Base-by-base conservation (phyloP, 2,329 filamentous ascomycete genomes). In the Alternaria consortialis region DNA sequence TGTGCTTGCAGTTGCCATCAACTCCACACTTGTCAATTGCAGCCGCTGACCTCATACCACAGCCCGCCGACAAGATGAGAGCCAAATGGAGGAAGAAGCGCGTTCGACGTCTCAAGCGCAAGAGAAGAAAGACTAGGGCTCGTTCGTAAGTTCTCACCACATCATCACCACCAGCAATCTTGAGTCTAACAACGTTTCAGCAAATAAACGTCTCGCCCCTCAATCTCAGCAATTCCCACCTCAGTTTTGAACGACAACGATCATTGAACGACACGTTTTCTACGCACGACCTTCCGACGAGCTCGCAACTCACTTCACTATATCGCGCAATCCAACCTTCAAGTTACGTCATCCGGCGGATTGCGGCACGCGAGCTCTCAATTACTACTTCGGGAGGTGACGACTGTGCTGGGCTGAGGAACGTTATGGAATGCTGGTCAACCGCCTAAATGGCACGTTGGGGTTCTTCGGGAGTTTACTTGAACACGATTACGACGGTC, bases 61-160 rank as follows among this genome's bases (percentile, higher is more conserved):
- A 75, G 68, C 68, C 71, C 74, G 75, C 78, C 76, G 77, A 81
- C 82, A 84, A 82, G 82, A 90, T 90, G 88, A 90, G 94, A 95
- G 94, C 93, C 82, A 98, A 98, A 89, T 98, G 95, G 95, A 95
- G 94, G 89, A 99, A 99, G 92, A 99, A 99, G 94, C 90, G 95
- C 84, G 94, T 97, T 86, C 89, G 95, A 80, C 91, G 95, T 85
- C 93, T 99, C 84, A 98, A 98, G 91, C 91, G 94, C 83, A 99
- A 99, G 94, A 93, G 95, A 87, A 96, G 95, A 93, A 99, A 99
- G 94, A 97, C 95, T 86, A 90, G 95, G 84, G 95, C 94, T 80
- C 87, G 95, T 87, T 94, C 90, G 95, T 98, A 88, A 88, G 93
- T 84, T 67, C 40, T 31, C 59, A 42, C 42, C 12, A 32, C 12